Conservation (phyloP, 371 early-diverging fungal species). For the Mortierella sp. region DNA sequence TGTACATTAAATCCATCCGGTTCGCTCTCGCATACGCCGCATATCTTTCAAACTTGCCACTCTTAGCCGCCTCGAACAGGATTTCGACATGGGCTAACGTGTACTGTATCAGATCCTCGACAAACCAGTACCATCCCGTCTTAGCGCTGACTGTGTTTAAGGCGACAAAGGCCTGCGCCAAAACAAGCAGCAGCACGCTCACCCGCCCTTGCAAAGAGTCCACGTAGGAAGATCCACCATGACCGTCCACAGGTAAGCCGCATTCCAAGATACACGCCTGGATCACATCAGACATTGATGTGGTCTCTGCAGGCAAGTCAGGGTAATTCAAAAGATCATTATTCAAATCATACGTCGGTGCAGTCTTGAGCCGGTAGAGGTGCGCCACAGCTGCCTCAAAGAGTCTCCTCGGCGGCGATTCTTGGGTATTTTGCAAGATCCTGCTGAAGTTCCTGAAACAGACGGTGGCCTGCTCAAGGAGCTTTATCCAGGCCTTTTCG, state of each 20-base stretch:
- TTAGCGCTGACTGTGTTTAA: neutral
- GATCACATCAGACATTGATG: slow-evolving; percentile 12
- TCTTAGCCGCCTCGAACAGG: slow-evolving; percentile 7
- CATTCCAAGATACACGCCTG: slow-evolving; percentile 26
- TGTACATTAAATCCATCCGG: slow-evolving; percentile 12
- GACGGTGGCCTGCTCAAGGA: neutral
- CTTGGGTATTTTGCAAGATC: neutral
- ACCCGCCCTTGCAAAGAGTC: slow-evolving; percentile 25
- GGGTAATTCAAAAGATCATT: too few species aligned
- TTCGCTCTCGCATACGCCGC: slow-evolving; percentile 11
- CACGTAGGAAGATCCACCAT: slow-evolving; percentile 21
- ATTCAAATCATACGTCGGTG: too few species aligned
- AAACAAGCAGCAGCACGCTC: slow-evolving; percentile 13
- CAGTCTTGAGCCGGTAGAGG: slow-evolving; percentile 32
- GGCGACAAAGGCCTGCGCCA: slow-evolving; percentile 2
- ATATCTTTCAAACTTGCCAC: slow-evolving; percentile 14
- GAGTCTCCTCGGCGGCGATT: slow-evolving; percentile 39
- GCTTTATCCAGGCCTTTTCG: slow-evolving; percentile 27
- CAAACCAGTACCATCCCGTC: slow-evolving; percentile 53
- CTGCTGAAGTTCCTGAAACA: slow-evolving; percentile 11
- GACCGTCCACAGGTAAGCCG: slow-evolving; percentile 31
- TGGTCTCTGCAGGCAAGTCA: neutral
- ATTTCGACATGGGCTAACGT: slow-evolving; percentile 5
- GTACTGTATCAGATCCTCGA: slow-evolving; percentile 40
- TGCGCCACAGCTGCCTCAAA: slow-evolving; percentile 55